These are phyloP conservation scores for Ophiostoma ulmi DNA, from an alignment of 2,329 filamentous ascomycete species.

Conservation along the genomic window DNA sequence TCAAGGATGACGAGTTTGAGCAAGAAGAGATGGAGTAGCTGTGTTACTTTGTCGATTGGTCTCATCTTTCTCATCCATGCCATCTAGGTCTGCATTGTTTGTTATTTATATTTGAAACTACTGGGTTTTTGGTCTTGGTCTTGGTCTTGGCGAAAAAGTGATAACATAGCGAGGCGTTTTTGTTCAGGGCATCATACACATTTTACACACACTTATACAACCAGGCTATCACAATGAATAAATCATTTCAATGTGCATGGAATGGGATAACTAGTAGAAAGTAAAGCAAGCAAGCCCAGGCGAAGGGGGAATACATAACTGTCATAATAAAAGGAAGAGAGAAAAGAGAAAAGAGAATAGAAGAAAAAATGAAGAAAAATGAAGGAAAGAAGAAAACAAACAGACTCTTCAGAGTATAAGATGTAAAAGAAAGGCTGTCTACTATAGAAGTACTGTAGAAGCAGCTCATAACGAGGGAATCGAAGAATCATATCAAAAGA, in stretches of 20 bases:
- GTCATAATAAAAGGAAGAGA: constrained; percentile 8
- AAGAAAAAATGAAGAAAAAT: background rate
- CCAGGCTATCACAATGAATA: background rate
- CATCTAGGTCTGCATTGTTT: background rate
- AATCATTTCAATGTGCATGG: background rate
- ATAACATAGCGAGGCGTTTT: constrained; percentile 44
- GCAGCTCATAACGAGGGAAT: background rate
- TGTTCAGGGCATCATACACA: constrained; percentile 6
- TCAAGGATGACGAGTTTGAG: constrained; percentile 59
- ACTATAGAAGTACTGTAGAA: background rate
- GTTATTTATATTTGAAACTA: background rate
- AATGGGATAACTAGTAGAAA: background rate
- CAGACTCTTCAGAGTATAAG: background rate
- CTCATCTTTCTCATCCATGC: constrained; percentile 25
- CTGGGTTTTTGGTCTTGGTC: no score
- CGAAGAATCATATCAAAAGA: background rate
- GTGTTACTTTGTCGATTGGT: no score
- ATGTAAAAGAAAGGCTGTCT: background rate
- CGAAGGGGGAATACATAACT: background rate
- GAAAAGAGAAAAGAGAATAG: background rate
- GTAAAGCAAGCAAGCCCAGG: background rate
- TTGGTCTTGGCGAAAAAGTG: background rate
- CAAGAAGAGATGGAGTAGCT: constrained; percentile 31
- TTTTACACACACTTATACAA: background rate
- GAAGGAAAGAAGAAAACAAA: background rate